These are phyloP conservation scores for Arabidopsis suecica DNA, from an alignment of 345 rosid genomes.

Conservation along the genomic window DNA sequence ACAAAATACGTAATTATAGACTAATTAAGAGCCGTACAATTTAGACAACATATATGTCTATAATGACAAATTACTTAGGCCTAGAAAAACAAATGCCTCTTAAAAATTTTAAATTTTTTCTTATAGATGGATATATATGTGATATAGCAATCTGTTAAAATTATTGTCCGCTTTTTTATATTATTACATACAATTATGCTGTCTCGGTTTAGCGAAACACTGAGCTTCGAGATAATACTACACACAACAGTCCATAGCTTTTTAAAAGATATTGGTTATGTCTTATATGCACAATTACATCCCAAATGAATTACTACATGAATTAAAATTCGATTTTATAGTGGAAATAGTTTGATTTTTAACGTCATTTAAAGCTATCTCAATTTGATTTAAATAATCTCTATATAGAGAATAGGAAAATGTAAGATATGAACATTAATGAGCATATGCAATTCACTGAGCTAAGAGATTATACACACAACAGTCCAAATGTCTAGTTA, in stretches of 20 bases:
- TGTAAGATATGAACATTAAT: conserved; percentile 33
- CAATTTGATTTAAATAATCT: background rate
- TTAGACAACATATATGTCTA: background rate
- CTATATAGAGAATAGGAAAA: background rate
- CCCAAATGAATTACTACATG: background rate
- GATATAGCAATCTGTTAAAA: background rate
- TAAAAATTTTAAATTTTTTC: too few relatives aligned
- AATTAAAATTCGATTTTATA: too few relatives aligned
- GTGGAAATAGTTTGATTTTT: background rate
- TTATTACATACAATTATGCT: background rate
- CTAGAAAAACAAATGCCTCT: background rate
- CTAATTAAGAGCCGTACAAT: too few relatives aligned
- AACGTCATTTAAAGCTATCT: background rate
- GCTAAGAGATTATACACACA: conserved; percentile 38
- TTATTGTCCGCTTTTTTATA: background rate
- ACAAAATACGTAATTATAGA: background rate
- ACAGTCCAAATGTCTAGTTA: conserved; percentile 41
- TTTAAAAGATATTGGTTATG: background rate
- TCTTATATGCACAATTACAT: background rate
- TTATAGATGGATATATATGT: background rate
- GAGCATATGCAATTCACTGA: conserved; percentile 43
- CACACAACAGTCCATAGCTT: background rate
- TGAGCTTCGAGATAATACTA: background rate
- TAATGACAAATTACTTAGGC: too few relatives aligned
- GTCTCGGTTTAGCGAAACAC: background rate